phyloP scores from a whole-genome alignment of 2,329 filamentous ascomycete species.

The Botrytis deweyae region DNA sequence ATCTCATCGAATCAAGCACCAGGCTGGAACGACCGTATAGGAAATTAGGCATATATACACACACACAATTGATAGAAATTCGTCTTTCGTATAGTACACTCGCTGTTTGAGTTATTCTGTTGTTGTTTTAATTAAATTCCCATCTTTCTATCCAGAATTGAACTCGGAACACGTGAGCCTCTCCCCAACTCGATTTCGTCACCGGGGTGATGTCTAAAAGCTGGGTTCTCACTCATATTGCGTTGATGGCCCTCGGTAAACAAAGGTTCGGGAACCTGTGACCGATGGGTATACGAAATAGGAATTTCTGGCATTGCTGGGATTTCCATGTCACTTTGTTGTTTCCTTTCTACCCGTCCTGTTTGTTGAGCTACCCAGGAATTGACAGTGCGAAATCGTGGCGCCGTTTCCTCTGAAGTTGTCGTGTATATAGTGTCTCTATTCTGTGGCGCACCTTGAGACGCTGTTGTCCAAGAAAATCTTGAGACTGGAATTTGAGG shows the following conservation, averaged over 20 bases:
- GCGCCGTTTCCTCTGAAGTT: conserved; percentile 40
- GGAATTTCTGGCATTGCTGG: conserved; percentile 36
- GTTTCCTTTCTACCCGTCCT: conserved; percentile 51
- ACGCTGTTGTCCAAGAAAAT: conserved; percentile 38
- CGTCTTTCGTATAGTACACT: not conserved
- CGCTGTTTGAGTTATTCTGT: not conserved
- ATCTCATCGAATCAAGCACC: conserved; percentile 22
- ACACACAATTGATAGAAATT: not conserved
- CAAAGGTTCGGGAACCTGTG: conserved; percentile 19
- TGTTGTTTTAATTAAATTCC: conserved; percentile 27
- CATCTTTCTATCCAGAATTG: conserved; percentile 37
- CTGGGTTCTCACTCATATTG: conserved; percentile 35
- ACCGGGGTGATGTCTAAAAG: conserved; percentile 38
- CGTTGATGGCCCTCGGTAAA: conserved; percentile 32
- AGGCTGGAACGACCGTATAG: conserved; percentile 18
- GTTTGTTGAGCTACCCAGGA: conserved; percentile 68
- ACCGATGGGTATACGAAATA: conserved; percentile 1
- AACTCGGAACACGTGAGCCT: conserved; percentile 37
- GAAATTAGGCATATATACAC: not conserved
- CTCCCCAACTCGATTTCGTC: conserved; percentile 34
- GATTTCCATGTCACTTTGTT: conserved; percentile 41
- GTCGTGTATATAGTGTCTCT: conserved; percentile 39
- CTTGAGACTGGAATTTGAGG: conserved; percentile 23
- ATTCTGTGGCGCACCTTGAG: conserved; percentile 27
- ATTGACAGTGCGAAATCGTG: conserved; percentile 57